A percentile compares a stretch with the other conserved stretches of the same genome.
phyloP scores from a whole-genome alignment of 2,329 filamentous ascomycete species.

The Rutstroemia sp. region DNA sequence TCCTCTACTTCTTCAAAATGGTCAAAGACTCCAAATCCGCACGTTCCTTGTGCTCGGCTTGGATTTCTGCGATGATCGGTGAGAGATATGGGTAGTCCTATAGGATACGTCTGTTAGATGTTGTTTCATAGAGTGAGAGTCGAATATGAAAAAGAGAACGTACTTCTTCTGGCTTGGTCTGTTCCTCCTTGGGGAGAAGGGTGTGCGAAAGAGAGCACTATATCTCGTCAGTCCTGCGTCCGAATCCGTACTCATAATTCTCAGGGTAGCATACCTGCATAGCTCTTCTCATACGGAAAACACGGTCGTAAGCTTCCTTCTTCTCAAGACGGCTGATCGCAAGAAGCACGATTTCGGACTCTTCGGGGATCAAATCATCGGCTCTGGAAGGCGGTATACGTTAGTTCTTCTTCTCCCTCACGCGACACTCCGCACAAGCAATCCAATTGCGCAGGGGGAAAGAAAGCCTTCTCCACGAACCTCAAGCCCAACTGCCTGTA shows the following conservation, averaged over 20 bases:
- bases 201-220: constrained; percentile 53
- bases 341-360: constrained; percentile 76
- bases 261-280: constrained; percentile 58
- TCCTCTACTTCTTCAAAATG: constrained; percentile 35
- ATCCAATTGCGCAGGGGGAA: no score
- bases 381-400: constrained; percentile 47
- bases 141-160: constrained; percentile 16
- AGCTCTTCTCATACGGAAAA: constrained; percentile 93
- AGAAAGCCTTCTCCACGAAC: constrained; percentile 40
- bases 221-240: constrained; percentile 11
- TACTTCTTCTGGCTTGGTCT: constrained; percentile 63
- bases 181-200: constrained; percentile 55
- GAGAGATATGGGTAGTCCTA: constrained; percentile 61
- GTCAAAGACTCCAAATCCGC: constrained; percentile 61
- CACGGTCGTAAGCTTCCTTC: constrained; percentile 90
- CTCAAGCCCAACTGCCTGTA: constrained; percentile 89
- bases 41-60: constrained; percentile 59
- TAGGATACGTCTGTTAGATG: constrained; percentile 4
- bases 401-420: constrained; percentile 14
- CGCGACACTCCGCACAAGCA: no score
- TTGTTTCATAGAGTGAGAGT: constrained; percentile 15
- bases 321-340: constrained; percentile 85
- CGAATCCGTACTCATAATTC: background rate
- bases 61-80: constrained; percentile 61
- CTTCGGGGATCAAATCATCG: constrained; percentile 93